phyloP scores from a whole-genome alignment of 257 asterid genomes.

The Petunia secreta region DNA sequence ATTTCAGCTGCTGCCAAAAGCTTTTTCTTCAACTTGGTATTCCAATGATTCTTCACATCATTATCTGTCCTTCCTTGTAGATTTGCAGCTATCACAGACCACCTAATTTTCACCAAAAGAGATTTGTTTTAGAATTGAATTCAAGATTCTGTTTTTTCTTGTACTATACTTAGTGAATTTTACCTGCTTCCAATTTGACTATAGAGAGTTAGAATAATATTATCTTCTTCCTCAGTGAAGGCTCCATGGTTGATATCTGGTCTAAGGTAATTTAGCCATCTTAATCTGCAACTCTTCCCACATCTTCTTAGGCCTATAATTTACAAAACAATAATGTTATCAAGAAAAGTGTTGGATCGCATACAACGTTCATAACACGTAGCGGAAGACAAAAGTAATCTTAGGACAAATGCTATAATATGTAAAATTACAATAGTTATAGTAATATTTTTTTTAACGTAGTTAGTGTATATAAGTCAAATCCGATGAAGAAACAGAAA shows the following conservation, averaged over 20 bases:
- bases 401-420: no score
- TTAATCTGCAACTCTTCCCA: constrained; percentile 74
- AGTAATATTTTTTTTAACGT: no score
- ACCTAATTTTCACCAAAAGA: constrained; percentile 36
- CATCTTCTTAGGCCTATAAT: constrained; percentile 65
- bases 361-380: no score
- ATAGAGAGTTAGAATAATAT: constrained; percentile 51
- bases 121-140: no score
- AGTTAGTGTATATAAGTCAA: background rate
- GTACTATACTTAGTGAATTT: no score
- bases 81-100: constrained; percentile 74
- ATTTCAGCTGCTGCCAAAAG: constrained; percentile 20
- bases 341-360: no score
- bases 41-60: constrained; percentile 76
- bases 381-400: no score
- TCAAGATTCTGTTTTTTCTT: no score
- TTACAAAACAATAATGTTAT: background rate
- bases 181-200: constrained; percentile 69
- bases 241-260: constrained; percentile 76
- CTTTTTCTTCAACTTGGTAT: constrained; percentile 66
- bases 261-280: constrained; percentile 80
- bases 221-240: constrained; percentile 66
- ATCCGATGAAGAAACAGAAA: background rate
- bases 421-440: no score
- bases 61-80: constrained; percentile 70